phyloP scores from a whole-genome alignment of 2,329 filamentous ascomycete genomes.

The Cytospora leucostoma region DNA sequence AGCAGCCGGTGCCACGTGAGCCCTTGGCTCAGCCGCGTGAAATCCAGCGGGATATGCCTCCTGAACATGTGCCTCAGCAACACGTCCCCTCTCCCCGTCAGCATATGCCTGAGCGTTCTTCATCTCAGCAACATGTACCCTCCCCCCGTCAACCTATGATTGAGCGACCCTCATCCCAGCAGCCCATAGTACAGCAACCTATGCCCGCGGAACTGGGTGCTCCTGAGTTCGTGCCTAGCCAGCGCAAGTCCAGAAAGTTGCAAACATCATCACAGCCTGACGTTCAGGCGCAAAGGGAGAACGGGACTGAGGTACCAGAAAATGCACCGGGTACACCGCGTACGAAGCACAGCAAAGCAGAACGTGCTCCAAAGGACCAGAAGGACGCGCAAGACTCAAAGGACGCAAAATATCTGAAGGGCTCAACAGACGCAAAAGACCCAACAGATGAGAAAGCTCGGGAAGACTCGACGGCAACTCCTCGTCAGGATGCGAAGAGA shows the following conservation, averaged over 20 bases:
- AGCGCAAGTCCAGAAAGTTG: background rate
- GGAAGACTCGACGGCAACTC: background rate
- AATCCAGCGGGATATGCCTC: conserved; percentile 1
- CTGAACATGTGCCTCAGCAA: background rate
- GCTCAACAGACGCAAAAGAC: background rate
- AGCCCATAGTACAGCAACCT: conserved; percentile 13
- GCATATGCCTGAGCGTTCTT: background rate
- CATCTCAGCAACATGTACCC: conserved; percentile 6
- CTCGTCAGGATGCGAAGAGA: conserved; percentile 23
- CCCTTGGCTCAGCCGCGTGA: background rate
- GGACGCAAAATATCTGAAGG: background rate
- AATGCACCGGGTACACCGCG: background rate
- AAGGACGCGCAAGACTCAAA: background rate
- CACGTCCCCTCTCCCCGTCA: conserved; percentile 3
- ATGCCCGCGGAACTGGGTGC: conserved; percentile 5
- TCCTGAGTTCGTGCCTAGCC: conserved; percentile 4
- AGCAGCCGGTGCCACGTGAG: background rate
- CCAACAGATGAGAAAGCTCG: background rate
- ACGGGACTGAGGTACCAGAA: background rate
- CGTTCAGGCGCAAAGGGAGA: background rate
- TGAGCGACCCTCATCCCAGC: background rate
- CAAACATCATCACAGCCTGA: background rate
- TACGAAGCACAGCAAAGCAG: background rate
- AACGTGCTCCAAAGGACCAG: background rate
- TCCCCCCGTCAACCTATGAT: conserved; percentile 2